Base-by-base conservation (phyloP, 2,329 filamentous ascomycete genomes). In the Colletotrichum australisinense region DNA sequence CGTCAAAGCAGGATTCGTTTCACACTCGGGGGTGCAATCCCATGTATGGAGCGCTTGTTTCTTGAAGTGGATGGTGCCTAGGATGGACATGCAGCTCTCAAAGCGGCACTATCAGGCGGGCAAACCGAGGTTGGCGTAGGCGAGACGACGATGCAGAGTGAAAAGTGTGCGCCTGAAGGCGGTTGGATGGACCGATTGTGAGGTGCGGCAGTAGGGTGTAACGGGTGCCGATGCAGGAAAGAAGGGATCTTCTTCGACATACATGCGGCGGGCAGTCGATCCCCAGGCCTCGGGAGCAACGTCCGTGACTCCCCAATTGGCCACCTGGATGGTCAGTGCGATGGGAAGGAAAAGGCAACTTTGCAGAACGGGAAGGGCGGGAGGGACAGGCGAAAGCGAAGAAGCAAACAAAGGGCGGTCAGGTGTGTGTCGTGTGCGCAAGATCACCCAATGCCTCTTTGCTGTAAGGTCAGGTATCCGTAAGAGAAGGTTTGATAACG, bases 271-370 rank as follows among this genome's bases (percentile, higher is more conserved):
- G 42, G 22, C 19, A 49, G 28, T 42, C 24, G n/a, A 42, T 38
- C 67, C 67, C 56, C 60, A 56, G 46, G 35, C 30, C 64, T 58
- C 26, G 55, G 70, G 32, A 32, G 38, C 19, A 42, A 35, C 46
- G 59, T 35, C 59, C 69, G 65, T 32, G 49, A 60, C 19, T 22
- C n/a, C 62, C 67, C 60, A 73, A 73, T 71, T 70, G 70, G 67
- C 71, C 56, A 52, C 70, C 55, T 42, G 28, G 26, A 49, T 42
- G 55, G 55, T 19, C 55, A 63, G 28, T 63, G 46, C 46, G 28
- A n/a, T 63, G 53, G 22, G 46, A 52, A 35, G 32, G 24, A 26
- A 53, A 38, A 68, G 55, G 55, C 30, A n/a, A 56, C 42, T 42
- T 4, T 30, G 53, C 46, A 46, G 49, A 38, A 42, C 35, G 19